Evolutionary conservation across 2,329 filamentous ascomycete species (phyloP), one percentile per base, ranked within the genome.

Genomic region (Tolypocladium amazonense): DNA sequence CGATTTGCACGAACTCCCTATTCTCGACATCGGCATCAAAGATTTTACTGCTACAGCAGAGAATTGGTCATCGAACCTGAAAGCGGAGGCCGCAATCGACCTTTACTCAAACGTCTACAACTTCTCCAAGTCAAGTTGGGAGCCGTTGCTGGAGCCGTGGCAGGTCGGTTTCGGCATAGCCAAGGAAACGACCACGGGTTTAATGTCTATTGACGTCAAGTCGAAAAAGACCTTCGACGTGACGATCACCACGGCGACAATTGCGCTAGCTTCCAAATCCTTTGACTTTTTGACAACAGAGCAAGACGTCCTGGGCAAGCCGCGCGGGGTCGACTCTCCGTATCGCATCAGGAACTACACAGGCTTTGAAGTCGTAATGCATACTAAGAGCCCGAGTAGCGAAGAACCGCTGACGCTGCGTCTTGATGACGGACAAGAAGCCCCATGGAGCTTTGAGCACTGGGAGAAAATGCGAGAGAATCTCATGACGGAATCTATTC

Each of bases 111-210:
- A 97, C 68, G 88, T 99, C 33, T 99, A 96, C 79, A 99, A 99
- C 74, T 99, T 99, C 75, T 94, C 94, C 18, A 99, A 99, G 72
- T 99, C 94, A 0, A 91, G 92, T 4, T 99, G 94, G 94, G 94
- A 99, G 72, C 94, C 94, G 3, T 76, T 99, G 39, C 85, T 99
- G 33, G 94, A 99, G 71, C 95, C 95, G 9, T 99, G 94, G 94
- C 87, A 93, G 65, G 80, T 97, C n/a, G 92, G 92, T 2, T 86
- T 99, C 65, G 90, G 95, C 63, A 85, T 97, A 71, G 86, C 89
- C 0, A 92, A 88, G 66, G 87, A 94, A 60, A 81, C 86, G 33
- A 82, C 84, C 50, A 89, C 88, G 0, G 89, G 93, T 43, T 80
- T 89, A 57, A 77, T 97, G 61, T 89, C 90, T 0, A 80, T 99